A percentile compares a stretch with the other conserved stretches of the same genome.
phyloP scores from a whole-genome alignment of 441 rosid species.

The Gossypium laxum region DNA sequence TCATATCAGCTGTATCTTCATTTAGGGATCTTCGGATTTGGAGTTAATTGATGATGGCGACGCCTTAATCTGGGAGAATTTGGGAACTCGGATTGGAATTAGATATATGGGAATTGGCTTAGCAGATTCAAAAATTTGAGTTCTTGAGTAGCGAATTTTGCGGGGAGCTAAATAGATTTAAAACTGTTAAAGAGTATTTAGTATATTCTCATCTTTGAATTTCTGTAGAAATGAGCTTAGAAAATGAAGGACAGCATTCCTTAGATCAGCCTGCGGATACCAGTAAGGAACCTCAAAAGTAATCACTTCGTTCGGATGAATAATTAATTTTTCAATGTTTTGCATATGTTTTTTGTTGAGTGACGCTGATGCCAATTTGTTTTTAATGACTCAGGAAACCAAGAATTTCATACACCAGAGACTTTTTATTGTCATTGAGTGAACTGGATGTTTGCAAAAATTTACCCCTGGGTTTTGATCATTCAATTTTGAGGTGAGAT shows the following conservation, averaged over 20 bases:
- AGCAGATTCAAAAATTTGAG: constrained; percentile 5
- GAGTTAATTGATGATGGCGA: constrained; percentile 16
- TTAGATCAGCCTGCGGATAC: constrained; percentile 32
- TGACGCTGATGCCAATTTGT: not conserved
- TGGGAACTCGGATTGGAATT: not conserved
- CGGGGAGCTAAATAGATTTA: not conserved
- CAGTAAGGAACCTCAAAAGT: constrained; percentile 33
- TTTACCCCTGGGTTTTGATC: constrained; percentile 52
- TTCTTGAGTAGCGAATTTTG: constrained; percentile 10
- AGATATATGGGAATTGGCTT: constrained; percentile 11
- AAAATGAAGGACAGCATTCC: constrained; percentile 32
- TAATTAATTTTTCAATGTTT: not conserved
- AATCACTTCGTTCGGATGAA: constrained; percentile 17
- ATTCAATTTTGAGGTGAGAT: constrained; percentile 52
- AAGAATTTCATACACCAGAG: constrained; percentile 51
- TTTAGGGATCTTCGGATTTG: constrained; percentile 14
- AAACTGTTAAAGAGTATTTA: constrained; percentile 4
- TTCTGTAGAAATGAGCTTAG: constrained; percentile 50
- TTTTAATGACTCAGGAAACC: constrained; percentile 43
- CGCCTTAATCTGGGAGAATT: not conserved
- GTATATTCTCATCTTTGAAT: not conserved
- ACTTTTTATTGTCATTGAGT: constrained; percentile 58
- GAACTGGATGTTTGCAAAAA: constrained; percentile 66
- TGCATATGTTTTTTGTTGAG: not conserved
- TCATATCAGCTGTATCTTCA: constrained; percentile 19